Base-by-base conservation (phyloP, 176 grass and related monocot species). In the Bolboschoenus planiculmis region DNA sequence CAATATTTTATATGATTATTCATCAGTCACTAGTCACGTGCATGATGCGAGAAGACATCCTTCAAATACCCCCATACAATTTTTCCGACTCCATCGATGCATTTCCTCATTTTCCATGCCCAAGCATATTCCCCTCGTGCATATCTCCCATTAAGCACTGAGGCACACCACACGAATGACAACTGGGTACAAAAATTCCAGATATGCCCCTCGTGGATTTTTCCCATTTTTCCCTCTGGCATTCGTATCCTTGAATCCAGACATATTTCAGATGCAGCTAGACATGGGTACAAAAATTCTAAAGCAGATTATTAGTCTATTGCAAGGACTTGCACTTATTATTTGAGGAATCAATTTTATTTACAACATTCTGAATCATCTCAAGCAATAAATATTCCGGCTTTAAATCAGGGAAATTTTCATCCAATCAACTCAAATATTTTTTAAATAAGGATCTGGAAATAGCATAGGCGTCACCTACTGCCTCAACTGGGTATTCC, bases 381-480 rank as follows among this genome's bases (percentile, higher is more conserved):
- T 39, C 65, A 84, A 84, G 3, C 14, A 76, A 66, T 54, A 5
- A n/a, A 72, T 37, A 40, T 24, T 55, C 23, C 3, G 50, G 29
- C 27, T 56, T 72, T 10, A 56, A 55, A 56, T 27, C 5, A 70
- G 31, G 20, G 26, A 84, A 34, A n/a, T 7, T 76, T 78, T 64
- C 43, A 48, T 61, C 16, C 3, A 80, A 79, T 85, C 91, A 97
- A 79, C 78, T 74, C 10, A 94, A 90, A 81, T 97, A 97, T 83
- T 94, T 97, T 70, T 24, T 20, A 23, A 88, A 90, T 33, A 97
- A 82, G 13, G 88, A 91, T 68, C 87, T 97, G 10, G 92, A 88
- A 59, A 97, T 97, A 4, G 54, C 87, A 51, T 93, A 59, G 33
- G 90, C 81, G 60, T 97, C 87, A 3, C 95, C 95, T 27, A 31